These are phyloP conservation scores for Colletotrichum sublineola DNA, from an alignment of 2,329 filamentous ascomycete genomes.

Conservation along the genomic window DNA sequence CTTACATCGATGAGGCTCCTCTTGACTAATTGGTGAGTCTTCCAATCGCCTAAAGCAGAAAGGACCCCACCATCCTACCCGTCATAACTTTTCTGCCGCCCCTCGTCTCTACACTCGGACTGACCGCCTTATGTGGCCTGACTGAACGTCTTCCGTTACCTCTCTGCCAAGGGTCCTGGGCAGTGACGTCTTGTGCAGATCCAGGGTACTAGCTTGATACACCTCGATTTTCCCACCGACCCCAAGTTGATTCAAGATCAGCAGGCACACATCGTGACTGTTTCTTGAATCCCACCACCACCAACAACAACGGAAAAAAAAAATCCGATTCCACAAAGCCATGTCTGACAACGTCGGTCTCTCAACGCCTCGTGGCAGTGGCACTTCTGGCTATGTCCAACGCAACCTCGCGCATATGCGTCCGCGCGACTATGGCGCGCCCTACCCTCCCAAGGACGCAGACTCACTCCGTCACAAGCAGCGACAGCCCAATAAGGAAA, in stretches of 20 bases:
- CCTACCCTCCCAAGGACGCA: constrained; percentile 78
- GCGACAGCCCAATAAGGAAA: constrained; percentile 89
- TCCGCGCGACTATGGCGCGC: constrained; percentile 83
- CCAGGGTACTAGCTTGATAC: constrained; percentile 12
- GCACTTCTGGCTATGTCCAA: constrained; percentile 97
- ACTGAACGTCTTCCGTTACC: constrained; percentile 25
- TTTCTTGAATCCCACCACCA: neutral
- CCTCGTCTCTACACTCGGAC: neutral
- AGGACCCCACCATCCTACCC: constrained; percentile 36
- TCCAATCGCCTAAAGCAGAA: constrained; percentile 35
- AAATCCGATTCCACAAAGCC: neutral
- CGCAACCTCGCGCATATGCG: constrained; percentile 91
- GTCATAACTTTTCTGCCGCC: constrained; percentile 37
- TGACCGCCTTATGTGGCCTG: constrained; percentile 35
- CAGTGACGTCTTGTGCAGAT: constrained; percentile 35
- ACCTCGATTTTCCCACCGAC: constrained; percentile 27
- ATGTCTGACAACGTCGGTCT: constrained; percentile 99
- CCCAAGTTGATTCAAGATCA: constrained; percentile 3
- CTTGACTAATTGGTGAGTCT: constrained; percentile 35
- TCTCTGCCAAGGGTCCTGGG: constrained; percentile 29
- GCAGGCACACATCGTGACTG: neutral
- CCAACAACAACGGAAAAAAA: neutral
- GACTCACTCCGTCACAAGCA: constrained; percentile 80
- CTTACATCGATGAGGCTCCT: constrained; percentile 41
- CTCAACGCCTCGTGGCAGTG: constrained; percentile 91